Evolutionary conservation across 2,329 filamentous ascomycete genomes (phyloP), one percentile per base, ranked within the genome.

Genomic region (Xylariaceae sp.): DNA sequence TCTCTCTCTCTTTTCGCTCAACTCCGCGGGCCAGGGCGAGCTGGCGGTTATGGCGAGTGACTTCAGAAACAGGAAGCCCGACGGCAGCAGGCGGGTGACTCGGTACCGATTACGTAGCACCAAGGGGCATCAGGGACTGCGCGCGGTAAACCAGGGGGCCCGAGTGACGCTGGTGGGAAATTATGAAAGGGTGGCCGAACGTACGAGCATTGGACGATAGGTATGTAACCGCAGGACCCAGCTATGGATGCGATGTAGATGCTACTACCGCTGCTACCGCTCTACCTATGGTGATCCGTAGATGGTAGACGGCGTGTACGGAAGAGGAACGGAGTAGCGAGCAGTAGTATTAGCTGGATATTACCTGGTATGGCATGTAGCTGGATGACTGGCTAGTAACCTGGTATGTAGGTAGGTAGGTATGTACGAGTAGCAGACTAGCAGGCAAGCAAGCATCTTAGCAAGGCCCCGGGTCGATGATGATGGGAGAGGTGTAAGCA

Each of bases 91-190:
- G 51, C 56, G 56, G 56, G 55, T 52, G 54, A 59, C 54, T 62
- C 53, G 55, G 61, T 58, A 59, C 59, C 56, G 54, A 55, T 55
- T 60, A 59, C 47, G 62, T 62, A 62, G 54, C 53, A 59, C 52
- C 52, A 57, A 44, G 35, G 55, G 59, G 60, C n/a, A 45, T 45
- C 42, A 45, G 42, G 37, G 54, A 60, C 58, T 51, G 45, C 58
- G 49, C n/a, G 34, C 39, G 51, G 51, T 18, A 56, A 58, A 52
- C 53, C 17, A 57, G 61, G 61, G 61, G 42, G 42, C 42, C 42
- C 42, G 42, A 45, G 42, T 13, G 60, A 60, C 30, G 60, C 59
- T 50, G 53, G 61, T 63, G 63, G 64, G 62, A 65, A 64, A 65
- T 63, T 59, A 62, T 62, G 59, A 52, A 53, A 62, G 59, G 56